A percentile compares a stretch with the other conserved stretches of the same genome.
Evolutionary conservation across 768 basidiomycete genomes (phyloP).

Genomic region (Kwoniella newhampshirensis): DNA sequence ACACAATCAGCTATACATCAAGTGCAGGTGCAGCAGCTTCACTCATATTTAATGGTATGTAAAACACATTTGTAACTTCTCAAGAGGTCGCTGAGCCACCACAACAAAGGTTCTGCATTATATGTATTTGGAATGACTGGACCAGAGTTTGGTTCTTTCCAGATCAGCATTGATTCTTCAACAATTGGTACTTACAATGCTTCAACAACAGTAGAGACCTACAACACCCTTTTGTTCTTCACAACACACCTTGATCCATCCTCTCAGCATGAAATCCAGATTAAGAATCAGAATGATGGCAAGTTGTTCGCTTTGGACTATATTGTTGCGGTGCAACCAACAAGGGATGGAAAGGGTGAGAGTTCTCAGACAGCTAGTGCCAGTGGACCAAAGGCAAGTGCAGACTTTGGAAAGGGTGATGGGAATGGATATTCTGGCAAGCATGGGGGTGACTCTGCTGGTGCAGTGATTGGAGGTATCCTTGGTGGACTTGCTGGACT

Average conservation of each 20-base stretch:
- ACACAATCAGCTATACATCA: slow-evolving; percentile 42
- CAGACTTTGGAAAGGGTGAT: slow-evolving; percentile 13
- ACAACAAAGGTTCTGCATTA: slow-evolving; percentile 26
- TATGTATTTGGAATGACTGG: slow-evolving; percentile 44
- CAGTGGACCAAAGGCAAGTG: slow-evolving; percentile 4
- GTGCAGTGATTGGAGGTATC: slow-evolving; percentile 25
- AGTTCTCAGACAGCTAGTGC: slow-evolving; percentile 16
- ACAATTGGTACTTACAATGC: slow-evolving; percentile 30
- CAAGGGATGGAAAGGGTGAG: too few species aligned
- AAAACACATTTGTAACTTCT: neutral
- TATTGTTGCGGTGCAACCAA: slow-evolving; percentile 19
- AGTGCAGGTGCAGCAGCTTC: slow-evolving; percentile 20
- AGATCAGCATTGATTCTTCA: slow-evolving; percentile 20
- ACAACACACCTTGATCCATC: slow-evolving; percentile 18
- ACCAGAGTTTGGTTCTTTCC: slow-evolving; percentile 28
- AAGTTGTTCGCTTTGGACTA: slow-evolving; percentile 39
- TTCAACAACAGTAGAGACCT: slow-evolving; percentile 21
- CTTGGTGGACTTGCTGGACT: slow-evolving; percentile 19
- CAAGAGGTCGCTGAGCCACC: neutral
- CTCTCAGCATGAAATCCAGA: slow-evolving; percentile 17
- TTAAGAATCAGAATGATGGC: slow-evolving; percentile 36
- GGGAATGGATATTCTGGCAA: neutral
- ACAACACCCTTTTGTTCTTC: slow-evolving; percentile 35
- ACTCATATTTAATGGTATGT: slow-evolving; percentile 29
- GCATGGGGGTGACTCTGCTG: slow-evolving; percentile 9